Evolutionary conservation across 2,329 filamentous ascomycete genomes (phyloP).

Genomic region (Scytalidium sp.): DNA sequence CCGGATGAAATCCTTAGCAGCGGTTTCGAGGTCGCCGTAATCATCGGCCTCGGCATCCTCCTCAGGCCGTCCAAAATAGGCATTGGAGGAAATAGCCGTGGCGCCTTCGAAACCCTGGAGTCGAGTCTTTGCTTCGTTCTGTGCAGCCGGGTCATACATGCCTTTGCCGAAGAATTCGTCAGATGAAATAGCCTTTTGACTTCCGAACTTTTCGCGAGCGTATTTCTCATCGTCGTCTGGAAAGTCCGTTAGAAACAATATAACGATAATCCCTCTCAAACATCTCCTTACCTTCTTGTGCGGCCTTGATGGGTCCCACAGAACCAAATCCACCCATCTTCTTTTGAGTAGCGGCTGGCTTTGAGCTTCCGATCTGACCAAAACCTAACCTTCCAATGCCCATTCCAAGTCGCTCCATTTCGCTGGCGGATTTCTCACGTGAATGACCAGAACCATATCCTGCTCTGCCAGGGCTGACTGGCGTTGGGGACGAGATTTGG

Average conservation of each 20-base stretch:
- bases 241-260: slow-evolving; percentile 18
- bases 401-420: slow-evolving; percentile 89
- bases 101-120: slow-evolving; percentile 93
- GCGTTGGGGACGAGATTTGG: slow-evolving; percentile 68
- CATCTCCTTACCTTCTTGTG: slow-evolving; percentile 57
- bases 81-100: slow-evolving; percentile 88
- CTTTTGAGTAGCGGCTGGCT: slow-evolving; percentile 61
- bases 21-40: slow-evolving; percentile 88
- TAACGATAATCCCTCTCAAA: neutral
- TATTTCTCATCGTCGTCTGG: slow-evolving; percentile 76
- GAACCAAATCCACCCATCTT: slow-evolving; percentile 85
- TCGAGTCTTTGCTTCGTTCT: slow-evolving; percentile 81
- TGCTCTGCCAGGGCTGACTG: slow-evolving; percentile 62
- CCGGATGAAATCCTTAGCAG: slow-evolving; percentile 92
- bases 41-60: slow-evolving; percentile 71
- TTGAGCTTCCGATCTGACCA: slow-evolving; percentile 71
- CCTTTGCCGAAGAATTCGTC: slow-evolving; percentile 98
- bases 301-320: slow-evolving; percentile 70
- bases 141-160: slow-evolving; percentile 73
- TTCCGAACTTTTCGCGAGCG: slow-evolving; percentile 83
- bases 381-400: slow-evolving; percentile 83
- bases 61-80: slow-evolving; percentile 93
- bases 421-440: slow-evolving; percentile 65
- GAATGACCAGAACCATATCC: slow-evolving; percentile 60
- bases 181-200: slow-evolving; percentile 93